A percentile compares a stretch with the other conserved stretches of the same genome.
Evolutionary conservation across 2,329 filamentous ascomycete genomes (phyloP).

Genomic region (Talaromyces sp.): DNA sequence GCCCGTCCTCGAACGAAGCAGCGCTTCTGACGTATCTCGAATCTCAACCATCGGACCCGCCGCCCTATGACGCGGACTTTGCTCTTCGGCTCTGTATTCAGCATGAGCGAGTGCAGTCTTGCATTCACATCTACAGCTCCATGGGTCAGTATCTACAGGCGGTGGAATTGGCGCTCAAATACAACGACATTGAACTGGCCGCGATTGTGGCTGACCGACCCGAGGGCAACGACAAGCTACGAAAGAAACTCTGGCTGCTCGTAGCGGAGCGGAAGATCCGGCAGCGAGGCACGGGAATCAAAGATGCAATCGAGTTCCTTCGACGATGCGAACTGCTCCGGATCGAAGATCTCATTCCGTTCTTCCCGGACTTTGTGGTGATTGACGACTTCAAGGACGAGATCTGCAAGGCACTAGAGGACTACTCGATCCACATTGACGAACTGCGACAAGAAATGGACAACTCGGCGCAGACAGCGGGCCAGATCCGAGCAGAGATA

Average conservation of each 20-base stretch:
- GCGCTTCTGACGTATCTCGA: conserved; percentile 84
- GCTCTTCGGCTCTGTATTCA: conserved; percentile 93
- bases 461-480: conserved; percentile 78
- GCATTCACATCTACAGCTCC: conserved; percentile 92
- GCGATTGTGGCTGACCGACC: conserved; percentile 80
- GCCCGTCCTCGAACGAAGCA: conserved; percentile 75
- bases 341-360: conserved; percentile 95
- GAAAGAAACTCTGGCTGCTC: conserved; percentile 92
- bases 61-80: conserved; percentile 90
- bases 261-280: conserved; percentile 92
- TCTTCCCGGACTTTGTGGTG: conserved; percentile 97
- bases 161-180: conserved; percentile 84
- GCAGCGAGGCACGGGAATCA: conserved; percentile 74
- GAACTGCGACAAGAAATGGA: conserved; percentile 90
- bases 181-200: conserved; percentile 84
- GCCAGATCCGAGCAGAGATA: conserved; percentile 87
- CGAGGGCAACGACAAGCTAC: conserved; percentile 68
- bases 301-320: conserved; percentile 86
- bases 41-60: conserved; percentile 77
- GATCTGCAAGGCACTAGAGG: conserved; percentile 87
- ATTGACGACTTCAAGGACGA: conserved; percentile 99
- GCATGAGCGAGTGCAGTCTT: conserved; percentile 84
- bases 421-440: conserved; percentile 89
- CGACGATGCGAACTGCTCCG: conserved; percentile 84
- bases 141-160: conserved; percentile 95